Base-by-base conservation (phyloP, 352 stramenopile genomes). In the Globisporangium carolinianum region DNA sequence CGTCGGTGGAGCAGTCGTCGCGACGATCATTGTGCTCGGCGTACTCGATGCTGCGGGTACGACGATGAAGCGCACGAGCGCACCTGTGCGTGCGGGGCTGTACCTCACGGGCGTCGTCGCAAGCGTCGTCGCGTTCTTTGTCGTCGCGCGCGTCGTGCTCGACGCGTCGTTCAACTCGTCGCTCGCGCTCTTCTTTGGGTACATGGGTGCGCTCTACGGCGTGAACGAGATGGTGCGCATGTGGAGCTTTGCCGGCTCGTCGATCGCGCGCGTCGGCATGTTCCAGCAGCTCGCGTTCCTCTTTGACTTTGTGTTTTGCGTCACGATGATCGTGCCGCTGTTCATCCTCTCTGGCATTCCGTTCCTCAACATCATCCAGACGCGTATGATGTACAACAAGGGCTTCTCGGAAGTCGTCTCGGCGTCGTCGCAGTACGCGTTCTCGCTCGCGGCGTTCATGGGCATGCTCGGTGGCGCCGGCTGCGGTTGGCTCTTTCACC, bases 301-400 rank as follows among this genome's bases (percentile, higher is more conserved):
- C 6, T 91, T 88, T 49, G 81, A 91, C 64, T 89, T 91, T 57
- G 61, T 86, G n/a, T 88, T 89, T 48, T 83, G 76, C 61, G 68
- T 65, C 32, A 66, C 62, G 36, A 71, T 89, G 73, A 72, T 89
- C 47, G 71, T 91, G 42, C 78, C 79, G 18, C 67, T 91, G 4
- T 51, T 91, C 6, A 50, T 91, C 1, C 70, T 91, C 68, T 89
- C 78, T 47, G 73, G 73, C 55, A 79, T 87, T 52, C 81, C 81
- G 50, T 91, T 91, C 56, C 65, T 91, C 51, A 89, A 89, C 58
- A 55, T 91, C 32, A 88, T 91, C 53, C 81, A 91, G 66, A 89
- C 81, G 51, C 78, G 81, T 59, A 91, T 91, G 81, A 91, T 91
- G 81, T 91, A 91, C 71, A 91, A 91, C 65, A 71, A 91, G 71